Evolutionary conservation across 2,329 filamentous ascomycete species (phyloP).

Genomic region (Sporothrix brunneoviolacea): DNA sequence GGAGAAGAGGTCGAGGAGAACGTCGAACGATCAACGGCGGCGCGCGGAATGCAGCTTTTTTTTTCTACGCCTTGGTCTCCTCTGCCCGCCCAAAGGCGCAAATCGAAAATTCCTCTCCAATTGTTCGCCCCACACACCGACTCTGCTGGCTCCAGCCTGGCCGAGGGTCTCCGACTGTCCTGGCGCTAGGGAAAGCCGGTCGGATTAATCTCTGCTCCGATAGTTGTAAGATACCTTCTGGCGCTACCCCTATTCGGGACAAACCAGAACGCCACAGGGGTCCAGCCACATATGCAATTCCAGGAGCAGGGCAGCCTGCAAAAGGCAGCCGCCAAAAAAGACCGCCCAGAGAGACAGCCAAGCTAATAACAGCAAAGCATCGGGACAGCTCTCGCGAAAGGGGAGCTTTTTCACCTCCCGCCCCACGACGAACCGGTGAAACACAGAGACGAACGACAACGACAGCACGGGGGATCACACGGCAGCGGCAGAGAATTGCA

Average conservation of each 20-base stretch:
- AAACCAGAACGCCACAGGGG: too few species aligned
- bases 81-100: neutral
- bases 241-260: too few species aligned
- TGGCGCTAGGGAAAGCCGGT: too few species aligned
- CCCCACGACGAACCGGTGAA: neutral
- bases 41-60: constrained; percentile 5
- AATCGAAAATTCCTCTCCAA: constrained; percentile 9
- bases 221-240: too few species aligned
- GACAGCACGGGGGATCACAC: too few species aligned
- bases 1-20: too few species aligned
- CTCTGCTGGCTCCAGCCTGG: neutral
- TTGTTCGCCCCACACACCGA: constrained; percentile 1
- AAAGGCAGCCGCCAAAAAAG: neutral
- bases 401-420: too few species aligned
- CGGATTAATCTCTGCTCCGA: neutral
- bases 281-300: too few species aligned
- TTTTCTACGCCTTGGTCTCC: neutral
- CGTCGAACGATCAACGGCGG: too few species aligned
- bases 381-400: neutral
- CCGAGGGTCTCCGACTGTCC: constrained; percentile 4
- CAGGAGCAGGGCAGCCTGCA: too few species aligned
- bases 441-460: too few species aligned
- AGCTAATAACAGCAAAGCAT: neutral
- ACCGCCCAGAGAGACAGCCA: neutral
- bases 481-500: too few species aligned